Base-by-base conservation (phyloP, 139 green algal genomes). In the Spirogloea muscicola region DNA sequence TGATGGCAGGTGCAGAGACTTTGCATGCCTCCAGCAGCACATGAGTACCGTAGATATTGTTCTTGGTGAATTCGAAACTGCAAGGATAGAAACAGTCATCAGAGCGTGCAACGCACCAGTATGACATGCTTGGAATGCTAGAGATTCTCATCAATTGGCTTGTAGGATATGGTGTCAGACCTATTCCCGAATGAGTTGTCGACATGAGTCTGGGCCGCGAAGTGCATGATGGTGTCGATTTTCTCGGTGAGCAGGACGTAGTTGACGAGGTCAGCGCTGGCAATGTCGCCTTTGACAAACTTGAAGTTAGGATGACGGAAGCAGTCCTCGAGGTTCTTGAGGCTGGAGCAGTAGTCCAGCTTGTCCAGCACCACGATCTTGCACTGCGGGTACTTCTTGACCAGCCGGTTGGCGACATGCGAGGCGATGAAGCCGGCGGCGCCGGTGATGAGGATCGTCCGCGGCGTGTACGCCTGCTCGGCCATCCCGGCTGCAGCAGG, bases 131-230 rank as follows among this genome's bases (percentile, higher is more conserved):
- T 55, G 16, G 16, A 16, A 16, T 55, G 18, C 44, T 25, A 55
- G 16, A 25, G 44, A 55, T 25, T 16, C 44, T 55, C 44, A 55
- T 55, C 79, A 92, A 16, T 90, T 33, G 7, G 92, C 95, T 78
- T 96, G 95, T 13, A 88, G 84, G n/a, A n/a, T n/a, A n/a, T n/a
- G n/a, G n/a, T n/a, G n/a, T n/a, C n/a, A n/a, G n/a, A n/a, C n/a
- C 48, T 96, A 84, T 99, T 99, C 27, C 94, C 92, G 74, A 99
- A 98, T 1, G 87, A 95, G 83, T 96, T 95, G 86, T 98, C 94
- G 1, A 98, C 94, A 80, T 99, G 94, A 1, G 93, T 97, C 88
- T 97, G 72, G 21, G 94, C 94, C 0, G 94, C 94, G 78, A 98
- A 98, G 86, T 98, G 94, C 91, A 98, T 93, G 31, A 98, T 85